A percentile compares a stretch with the other conserved stretches of the same genome.
Evolutionary conservation across 306 rosid species (phyloP).

Genomic region (Herpetospermum pedunculosum): DNA sequence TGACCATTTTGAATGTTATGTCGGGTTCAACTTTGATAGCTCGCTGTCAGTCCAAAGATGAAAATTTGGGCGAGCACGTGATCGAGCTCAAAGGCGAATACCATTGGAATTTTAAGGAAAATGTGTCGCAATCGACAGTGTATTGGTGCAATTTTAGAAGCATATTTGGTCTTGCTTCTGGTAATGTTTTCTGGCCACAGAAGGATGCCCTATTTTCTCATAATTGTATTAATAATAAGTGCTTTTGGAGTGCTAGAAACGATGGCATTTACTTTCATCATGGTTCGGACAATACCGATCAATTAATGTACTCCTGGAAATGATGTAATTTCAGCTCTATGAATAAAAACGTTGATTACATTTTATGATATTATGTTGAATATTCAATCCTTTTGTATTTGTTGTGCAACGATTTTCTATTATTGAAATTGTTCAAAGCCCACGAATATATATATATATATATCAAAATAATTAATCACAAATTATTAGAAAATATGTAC

Average conservation of each 20-base stretch:
- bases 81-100: background rate
- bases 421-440: no score
- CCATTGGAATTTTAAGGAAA: background rate
- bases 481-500: no score
- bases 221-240: background rate
- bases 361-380: no score
- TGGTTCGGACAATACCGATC: background rate
- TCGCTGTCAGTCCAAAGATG: background rate
- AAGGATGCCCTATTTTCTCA: background rate
- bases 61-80: background rate
- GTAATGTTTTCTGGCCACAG: slow-evolving; percentile 2
- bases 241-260: background rate
- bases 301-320: background rate
- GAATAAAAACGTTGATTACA: no score
- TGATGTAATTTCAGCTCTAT: no score
- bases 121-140: background rate
- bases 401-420: no score
- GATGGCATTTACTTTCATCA: background rate
- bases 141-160: slow-evolving; percentile 1
- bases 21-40: background rate
- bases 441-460: no score
- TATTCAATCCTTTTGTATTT: no score
- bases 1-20: background rate
- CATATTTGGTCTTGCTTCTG: background rate
- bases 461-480: no score